Percentiles rank a stretch among this genome's conserved stretches.
Evolutionary conservation across 2,329 filamentous ascomycete genomes (phyloP).

Genomic region (Cladosporium oxysporum): DNA sequence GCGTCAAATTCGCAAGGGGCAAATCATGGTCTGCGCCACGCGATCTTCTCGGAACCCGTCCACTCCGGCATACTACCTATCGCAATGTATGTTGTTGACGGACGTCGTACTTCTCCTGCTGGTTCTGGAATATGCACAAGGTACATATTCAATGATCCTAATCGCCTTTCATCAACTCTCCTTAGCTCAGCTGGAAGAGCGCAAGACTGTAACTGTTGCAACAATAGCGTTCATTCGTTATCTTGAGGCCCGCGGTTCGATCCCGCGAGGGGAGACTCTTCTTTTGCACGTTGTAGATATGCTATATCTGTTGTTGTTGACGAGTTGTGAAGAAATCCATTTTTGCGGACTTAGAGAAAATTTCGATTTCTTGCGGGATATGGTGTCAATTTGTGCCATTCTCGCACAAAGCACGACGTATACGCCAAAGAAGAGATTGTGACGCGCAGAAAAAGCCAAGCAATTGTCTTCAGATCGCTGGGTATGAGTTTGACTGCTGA

Average conservation of each 20-base stretch:
- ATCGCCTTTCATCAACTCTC: background rate
- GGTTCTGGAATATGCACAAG: too few relatives aligned
- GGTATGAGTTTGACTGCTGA: background rate
- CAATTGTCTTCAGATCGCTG: background rate
- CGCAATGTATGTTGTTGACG: too few relatives aligned
- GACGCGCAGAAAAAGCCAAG: background rate
- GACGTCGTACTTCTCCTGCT: too few relatives aligned
- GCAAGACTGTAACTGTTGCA: background rate
- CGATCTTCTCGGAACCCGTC: too few relatives aligned
- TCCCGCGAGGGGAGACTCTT: background rate
- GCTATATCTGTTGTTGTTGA: background rate
- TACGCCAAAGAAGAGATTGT: background rate
- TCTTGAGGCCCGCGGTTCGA: slow-evolving; percentile 10
- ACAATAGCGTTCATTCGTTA: background rate
- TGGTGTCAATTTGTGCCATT: background rate
- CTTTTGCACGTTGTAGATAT: background rate
- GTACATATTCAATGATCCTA: too few relatives aligned
- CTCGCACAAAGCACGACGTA: background rate
- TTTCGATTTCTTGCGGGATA: background rate
- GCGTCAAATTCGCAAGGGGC: too few relatives aligned
- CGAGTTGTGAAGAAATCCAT: background rate
- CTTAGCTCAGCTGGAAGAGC: background rate
- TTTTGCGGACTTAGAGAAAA: background rate
- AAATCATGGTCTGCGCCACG: too few relatives aligned
- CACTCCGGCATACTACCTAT: too few relatives aligned